Conservation (phyloP, 176 grass and related monocot genomes). For the Oropetium thomaeum region DNA sequence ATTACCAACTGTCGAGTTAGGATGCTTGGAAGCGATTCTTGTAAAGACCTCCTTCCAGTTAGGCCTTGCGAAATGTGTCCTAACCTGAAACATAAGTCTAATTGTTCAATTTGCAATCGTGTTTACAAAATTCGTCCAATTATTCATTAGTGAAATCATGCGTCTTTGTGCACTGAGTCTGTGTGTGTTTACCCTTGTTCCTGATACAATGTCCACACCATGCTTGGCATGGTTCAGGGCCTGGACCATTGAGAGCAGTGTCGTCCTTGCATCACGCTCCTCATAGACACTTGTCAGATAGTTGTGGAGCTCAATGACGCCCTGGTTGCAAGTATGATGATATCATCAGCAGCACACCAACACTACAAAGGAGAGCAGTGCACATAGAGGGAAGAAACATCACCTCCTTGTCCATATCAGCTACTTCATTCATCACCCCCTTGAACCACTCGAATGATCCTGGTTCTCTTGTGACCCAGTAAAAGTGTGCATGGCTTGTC, state of each 20-base stretch:
- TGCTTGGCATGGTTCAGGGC: conserved; percentile 85
- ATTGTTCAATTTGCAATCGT: background rate
- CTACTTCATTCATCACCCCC: conserved; percentile 82
- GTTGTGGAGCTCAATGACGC: conserved; percentile 86
- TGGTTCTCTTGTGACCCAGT: conserved; percentile 82
- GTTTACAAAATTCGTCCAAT: background rate
- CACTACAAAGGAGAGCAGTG: background rate
- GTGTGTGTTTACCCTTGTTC: conserved; percentile 69
- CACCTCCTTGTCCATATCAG: conserved; percentile 83
- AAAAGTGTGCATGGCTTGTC: conserved; percentile 70
- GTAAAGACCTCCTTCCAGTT: conserved; percentile 79
- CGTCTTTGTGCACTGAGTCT: background rate
- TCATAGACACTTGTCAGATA: conserved; percentile 84
- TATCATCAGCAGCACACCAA: background rate
- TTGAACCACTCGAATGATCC: conserved; percentile 94
- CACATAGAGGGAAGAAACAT: background rate
- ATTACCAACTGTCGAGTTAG: conserved; percentile 70
- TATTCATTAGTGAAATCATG: background rate
- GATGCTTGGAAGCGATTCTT: conserved; percentile 65
- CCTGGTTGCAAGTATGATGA: conserved; percentile 39
- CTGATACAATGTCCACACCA: conserved; percentile 77
- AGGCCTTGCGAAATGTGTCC: conserved; percentile 90
- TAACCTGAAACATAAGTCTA: conserved; percentile 37
- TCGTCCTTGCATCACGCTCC: conserved; percentile 68
- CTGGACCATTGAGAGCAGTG: conserved; percentile 74